A percentile compares a stretch with the other conserved stretches of the same genome.
Evolutionary conservation across 805 yeast genomes (phyloP).

Genomic region (Cephaloascus fragrans): DNA sequence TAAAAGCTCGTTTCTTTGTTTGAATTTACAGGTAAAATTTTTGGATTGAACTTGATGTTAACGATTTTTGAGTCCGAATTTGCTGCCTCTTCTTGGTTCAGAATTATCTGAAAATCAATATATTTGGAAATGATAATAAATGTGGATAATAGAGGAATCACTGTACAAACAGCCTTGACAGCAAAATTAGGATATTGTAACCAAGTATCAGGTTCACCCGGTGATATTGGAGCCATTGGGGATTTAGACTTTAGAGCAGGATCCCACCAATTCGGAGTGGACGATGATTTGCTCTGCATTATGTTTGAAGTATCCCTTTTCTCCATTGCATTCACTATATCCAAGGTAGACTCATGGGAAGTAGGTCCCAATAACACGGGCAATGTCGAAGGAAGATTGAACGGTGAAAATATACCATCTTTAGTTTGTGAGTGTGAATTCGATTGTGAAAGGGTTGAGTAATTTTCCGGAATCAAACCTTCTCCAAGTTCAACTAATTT

Average conservation of each 20-base stretch:
- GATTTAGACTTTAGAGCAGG: not conserved
- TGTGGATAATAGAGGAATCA: conserved; percentile 20
- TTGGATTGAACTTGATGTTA: not conserved
- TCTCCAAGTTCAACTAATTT: conserved; percentile 27
- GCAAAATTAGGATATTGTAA: conserved; percentile 24
- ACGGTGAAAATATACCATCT: not conserved
- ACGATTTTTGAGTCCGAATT: not conserved
- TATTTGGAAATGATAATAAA: conserved; percentile 12
- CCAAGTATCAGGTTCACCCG: conserved; percentile 25
- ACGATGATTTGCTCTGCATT: too few species aligned
- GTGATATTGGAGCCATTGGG: not conserved
- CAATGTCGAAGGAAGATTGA: not conserved
- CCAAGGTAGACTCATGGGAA: conserved; percentile 7
- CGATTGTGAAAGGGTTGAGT: not conserved
- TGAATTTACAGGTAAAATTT: too few species aligned
- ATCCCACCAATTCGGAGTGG: conserved; percentile 1
- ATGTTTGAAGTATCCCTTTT: not conserved
- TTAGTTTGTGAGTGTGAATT: not conserved
- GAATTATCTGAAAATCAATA: conserved; percentile 6
- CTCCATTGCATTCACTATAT: not conserved
- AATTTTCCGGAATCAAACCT: conserved; percentile 19
- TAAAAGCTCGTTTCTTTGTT: not conserved
- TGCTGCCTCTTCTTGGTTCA: not conserved
- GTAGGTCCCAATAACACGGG: conserved; percentile 20
- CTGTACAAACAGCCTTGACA: conserved; percentile 14